Evolutionary conservation across 2,329 filamentous ascomycete genomes (phyloP).

Genomic region (Cladophialophora immunda): DNA sequence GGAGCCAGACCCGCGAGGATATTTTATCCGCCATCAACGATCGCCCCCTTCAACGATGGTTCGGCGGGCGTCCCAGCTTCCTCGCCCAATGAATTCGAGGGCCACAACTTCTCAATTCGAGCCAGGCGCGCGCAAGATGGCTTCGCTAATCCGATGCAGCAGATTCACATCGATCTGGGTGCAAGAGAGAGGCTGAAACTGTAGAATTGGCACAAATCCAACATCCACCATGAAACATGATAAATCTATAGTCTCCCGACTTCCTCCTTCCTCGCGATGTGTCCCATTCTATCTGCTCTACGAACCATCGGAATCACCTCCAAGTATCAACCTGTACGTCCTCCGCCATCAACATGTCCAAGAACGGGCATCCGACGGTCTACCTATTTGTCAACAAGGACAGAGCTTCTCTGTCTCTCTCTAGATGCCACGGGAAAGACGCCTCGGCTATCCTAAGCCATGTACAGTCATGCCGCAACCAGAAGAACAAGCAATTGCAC

Average conservation of each 20-base stretch:
- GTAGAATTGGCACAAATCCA: neutral
- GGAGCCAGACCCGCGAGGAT: neutral
- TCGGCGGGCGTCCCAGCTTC: neutral
- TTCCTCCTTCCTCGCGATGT: neutral
- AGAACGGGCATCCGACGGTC: slow-evolving; percentile 13
- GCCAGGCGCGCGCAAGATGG: neutral
- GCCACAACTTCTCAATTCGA: slow-evolving; percentile 25
- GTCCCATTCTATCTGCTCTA: neutral
- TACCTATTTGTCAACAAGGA: slow-evolving; percentile 33
- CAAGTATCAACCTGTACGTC: neutral
- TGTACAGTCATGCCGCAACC: slow-evolving; percentile 28
- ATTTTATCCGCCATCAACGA: slow-evolving; percentile 16
- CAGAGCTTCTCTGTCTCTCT: slow-evolving; percentile 22
- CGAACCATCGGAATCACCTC: neutral
- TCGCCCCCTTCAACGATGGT: neutral
- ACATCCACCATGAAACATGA: neutral
- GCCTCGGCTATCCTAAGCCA: slow-evolving; percentile 30
- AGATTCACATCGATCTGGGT: slow-evolving; percentile 7
- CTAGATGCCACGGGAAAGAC: slow-evolving; percentile 27
- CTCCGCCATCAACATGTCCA: slow-evolving; percentile 13
- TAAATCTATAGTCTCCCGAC: neutral
- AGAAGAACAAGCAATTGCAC: slow-evolving; percentile 26
- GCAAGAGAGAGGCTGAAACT: neutral
- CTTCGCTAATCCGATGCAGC: slow-evolving; percentile 10
- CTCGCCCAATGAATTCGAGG: slow-evolving; percentile 13